These are phyloP conservation scores for Teratosphaeria nubilosa DNA, from an alignment of 2,329 filamentous ascomycete genomes.

Conservation along the genomic window DNA sequence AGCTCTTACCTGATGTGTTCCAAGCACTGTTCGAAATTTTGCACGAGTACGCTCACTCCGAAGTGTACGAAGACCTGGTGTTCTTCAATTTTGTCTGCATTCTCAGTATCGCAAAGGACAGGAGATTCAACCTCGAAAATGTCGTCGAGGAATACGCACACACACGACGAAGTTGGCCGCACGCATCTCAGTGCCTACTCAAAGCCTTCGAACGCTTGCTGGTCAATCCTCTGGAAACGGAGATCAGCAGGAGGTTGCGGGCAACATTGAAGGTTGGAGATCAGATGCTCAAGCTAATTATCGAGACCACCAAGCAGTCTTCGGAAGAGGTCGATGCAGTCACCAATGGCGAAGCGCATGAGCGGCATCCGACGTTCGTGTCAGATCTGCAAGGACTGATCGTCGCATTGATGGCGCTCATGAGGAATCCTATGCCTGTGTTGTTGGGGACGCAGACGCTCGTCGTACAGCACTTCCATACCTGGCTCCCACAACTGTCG, in stretches of 20 bases:
- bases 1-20: conserved; percentile 79
- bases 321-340: conserved; percentile 1
- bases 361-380: conserved; percentile 62
- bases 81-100: conserved; percentile 86
- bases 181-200: conserved; percentile 79
- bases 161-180: conserved; percentile 82
- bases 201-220: conserved; percentile 77
- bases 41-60: conserved; percentile 80
- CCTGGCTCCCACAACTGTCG: conserved; percentile 86
- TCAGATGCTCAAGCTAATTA: conserved; percentile 89
- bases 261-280: conserved; percentile 91
- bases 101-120: conserved; percentile 85
- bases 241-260: conserved; percentile 72
- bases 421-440: conserved; percentile 75
- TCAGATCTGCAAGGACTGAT: conserved; percentile 79
- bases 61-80: conserved; percentile 84
- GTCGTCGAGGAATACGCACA: conserved; percentile 88
- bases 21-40: conserved; percentile 85
- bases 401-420: conserved; percentile 77
- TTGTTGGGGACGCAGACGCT: conserved; percentile 91
- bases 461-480: conserved; percentile 90
- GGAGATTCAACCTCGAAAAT: conserved; percentile 82
- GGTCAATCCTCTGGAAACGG: conserved; percentile 69
- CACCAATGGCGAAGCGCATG: conserved; percentile 74
- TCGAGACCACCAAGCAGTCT: conserved; percentile 71